phyloP scores from a whole-genome alignment of 2,329 filamentous ascomycete species.

The Rutstroemia sp. region DNA sequence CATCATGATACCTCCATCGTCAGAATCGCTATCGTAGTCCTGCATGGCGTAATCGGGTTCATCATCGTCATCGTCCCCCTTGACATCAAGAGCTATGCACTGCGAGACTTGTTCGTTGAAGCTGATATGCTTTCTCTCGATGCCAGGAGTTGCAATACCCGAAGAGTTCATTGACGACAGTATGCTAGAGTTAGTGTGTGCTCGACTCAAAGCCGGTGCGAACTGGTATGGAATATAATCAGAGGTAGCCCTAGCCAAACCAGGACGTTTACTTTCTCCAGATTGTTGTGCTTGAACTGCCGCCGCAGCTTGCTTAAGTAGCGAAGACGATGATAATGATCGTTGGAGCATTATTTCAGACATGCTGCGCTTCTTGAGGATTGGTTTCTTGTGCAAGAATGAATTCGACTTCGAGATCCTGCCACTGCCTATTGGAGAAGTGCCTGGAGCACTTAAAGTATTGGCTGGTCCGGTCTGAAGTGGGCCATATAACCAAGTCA shows the following conservation, averaged over 20 bases:
- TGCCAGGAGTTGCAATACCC: slow-evolving; percentile 51
- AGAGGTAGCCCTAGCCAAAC: slow-evolving; percentile 38
- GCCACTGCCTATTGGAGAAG: slow-evolving; percentile 41
- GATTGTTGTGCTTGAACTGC: slow-evolving; percentile 14
- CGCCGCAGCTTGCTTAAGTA: slow-evolving; percentile 60
- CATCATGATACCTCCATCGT: slow-evolving; percentile 56
- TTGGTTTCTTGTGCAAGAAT: slow-evolving; percentile 56
- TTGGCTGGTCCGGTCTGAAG: slow-evolving; percentile 63
- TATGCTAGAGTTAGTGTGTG: slow-evolving; percentile 36
- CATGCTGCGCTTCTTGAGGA: slow-evolving; percentile 90
- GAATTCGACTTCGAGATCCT: slow-evolving; percentile 50
- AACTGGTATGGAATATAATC: slow-evolving; percentile 63
- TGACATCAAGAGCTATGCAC: slow-evolving; percentile 86
- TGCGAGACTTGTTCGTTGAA: slow-evolving; percentile 96
- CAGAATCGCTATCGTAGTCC: slow-evolving; percentile 50
- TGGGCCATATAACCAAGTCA: slow-evolving; percentile 64
- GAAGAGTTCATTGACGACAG: slow-evolving; percentile 65
- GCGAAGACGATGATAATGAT: slow-evolving; percentile 76
- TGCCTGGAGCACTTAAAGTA: slow-evolving; percentile 34
- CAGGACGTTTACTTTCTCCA: not conserved
- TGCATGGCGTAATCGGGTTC: slow-evolving; percentile 36
- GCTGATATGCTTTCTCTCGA: slow-evolving; percentile 81
- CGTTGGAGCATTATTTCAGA: slow-evolving; percentile 88
- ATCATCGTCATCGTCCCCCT: slow-evolving; percentile 62
- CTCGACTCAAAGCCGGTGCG: slow-evolving; percentile 28